phyloP scores from a whole-genome alignment of 257 asterid genomes.

The Salvia miltiorrhiza region DNA sequence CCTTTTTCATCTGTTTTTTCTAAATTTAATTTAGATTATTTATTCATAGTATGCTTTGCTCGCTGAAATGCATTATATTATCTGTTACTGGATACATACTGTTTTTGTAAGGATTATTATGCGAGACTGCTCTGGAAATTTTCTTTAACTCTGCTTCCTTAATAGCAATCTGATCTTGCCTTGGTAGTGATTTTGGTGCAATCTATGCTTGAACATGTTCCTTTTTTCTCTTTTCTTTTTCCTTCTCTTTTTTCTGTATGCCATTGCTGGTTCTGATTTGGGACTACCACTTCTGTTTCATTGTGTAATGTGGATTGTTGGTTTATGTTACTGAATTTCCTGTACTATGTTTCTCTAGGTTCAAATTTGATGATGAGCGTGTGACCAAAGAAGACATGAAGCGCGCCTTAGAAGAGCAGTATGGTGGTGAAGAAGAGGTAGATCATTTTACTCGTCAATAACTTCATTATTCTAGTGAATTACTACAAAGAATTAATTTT shows the following conservation, averaged over 20 bases:
- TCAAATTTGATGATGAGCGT: conserved; percentile 53
- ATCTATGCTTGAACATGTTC: background rate
- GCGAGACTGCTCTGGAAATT: background rate
- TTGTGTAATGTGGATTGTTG: conserved; percentile 6
- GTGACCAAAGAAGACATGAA: conserved; percentile 51
- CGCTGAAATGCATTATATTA: conserved; percentile 5
- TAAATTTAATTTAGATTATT: background rate
- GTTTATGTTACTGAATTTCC: conserved; percentile 13
- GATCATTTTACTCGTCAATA: background rate
- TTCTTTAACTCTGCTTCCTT: background rate
- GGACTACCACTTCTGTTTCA: background rate
- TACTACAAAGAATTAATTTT: conserved; percentile 2
- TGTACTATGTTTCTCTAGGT: conserved; percentile 32
- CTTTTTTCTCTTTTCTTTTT: background rate
- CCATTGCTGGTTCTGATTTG: conserved; percentile 14
- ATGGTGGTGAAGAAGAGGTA: conserved; percentile 59
- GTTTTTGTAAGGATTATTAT: conserved; percentile 15
- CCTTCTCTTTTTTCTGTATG: background rate
- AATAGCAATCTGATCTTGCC: background rate
- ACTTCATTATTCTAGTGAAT: background rate
- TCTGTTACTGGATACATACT: conserved; percentile 1
- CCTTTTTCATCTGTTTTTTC: background rate
- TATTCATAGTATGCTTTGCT: background rate
- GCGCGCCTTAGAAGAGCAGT: conserved; percentile 54
- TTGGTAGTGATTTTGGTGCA: background rate